Percentiles rank a stretch among this genome's conserved stretches.
These are phyloP conservation scores for Quercus cerris DNA, from an alignment of 306 rosid species.

Conservation along the genomic window DNA sequence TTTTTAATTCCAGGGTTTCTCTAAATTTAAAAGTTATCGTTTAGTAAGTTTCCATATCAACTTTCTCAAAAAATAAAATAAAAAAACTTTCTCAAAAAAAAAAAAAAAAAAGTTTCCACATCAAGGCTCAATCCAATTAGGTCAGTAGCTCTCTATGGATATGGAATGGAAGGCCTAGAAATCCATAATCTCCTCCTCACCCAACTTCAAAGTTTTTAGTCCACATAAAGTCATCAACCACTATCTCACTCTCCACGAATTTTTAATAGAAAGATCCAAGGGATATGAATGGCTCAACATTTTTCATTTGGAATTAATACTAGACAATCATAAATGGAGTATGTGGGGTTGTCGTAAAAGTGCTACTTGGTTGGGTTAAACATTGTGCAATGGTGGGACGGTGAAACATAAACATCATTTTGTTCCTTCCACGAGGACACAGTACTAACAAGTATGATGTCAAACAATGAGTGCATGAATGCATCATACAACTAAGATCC, in stretches of 20 bases:
- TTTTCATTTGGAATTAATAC: conserved; percentile 14
- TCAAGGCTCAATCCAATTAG: no score
- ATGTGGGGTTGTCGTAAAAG: no score
- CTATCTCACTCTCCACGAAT: neutral
- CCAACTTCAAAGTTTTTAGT: neutral
- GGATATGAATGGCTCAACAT: neutral
- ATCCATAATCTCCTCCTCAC: neutral
- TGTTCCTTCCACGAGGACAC: neutral
- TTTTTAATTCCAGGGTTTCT: no score
- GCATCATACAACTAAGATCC: neutral
- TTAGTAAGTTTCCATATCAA: no score
- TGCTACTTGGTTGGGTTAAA: no score
- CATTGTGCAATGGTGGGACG: no score
- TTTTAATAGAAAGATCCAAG: conserved; percentile 1
- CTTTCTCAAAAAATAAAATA: no score
- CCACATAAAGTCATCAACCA: neutral
- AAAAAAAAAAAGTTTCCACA: no score
- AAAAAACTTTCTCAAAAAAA: no score
- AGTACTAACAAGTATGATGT: neutral
- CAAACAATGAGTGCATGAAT: neutral
- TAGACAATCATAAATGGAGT: neutral
- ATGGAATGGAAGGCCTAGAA: no score
- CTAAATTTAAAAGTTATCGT: no score
- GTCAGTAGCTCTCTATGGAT: no score
- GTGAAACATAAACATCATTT: neutral